Evolutionary conservation across 805 yeast species (phyloP), one percentile per base, ranked within the genome.

Genomic region (Candida adriatica): DNA sequence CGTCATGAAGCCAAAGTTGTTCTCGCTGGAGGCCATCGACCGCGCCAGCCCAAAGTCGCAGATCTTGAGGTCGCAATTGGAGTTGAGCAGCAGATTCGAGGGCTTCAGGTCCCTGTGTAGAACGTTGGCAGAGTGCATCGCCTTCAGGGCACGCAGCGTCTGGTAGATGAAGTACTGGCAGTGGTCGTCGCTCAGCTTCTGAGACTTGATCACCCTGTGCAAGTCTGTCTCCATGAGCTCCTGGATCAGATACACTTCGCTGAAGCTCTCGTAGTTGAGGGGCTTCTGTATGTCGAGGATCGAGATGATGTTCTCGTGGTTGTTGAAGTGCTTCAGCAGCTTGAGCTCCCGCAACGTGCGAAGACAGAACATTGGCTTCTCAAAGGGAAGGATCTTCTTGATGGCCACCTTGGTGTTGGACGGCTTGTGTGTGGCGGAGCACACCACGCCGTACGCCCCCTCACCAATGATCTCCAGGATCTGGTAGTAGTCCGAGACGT

Each of bases 391-490:
- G 6, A 83, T 75, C 51, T 77, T 81, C 54, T 83, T 83, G 37
- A 83, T 81, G 1, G 94, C 94, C 3, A 83, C 92, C 38, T 64
- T 63, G 1, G 70, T 66, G 13, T 70, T 67, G 1, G 82, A 64
- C 9, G 79, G 77, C 37, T 64, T 64, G 44, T 79, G 85, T 8
- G 66, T 53, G 0, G 87, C 92, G 4, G 75, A 66, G 28, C 82
- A 79, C 5, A 83, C 94, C 3, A 80, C 68, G 0, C 94, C 92
- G 44, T 83, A 83, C 0, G 92, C 87, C 2, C 94, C 94, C 52
- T 79, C 84, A 5, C 94, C 94, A 6, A 83, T 59, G 5, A 79
- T 61, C 36, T 72, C 74, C 13, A 62, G 59, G 6, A 81, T 68
- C 38, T 72, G 72, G 49, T 75, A 82, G 42, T 71, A 73, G 28